A percentile compares a stretch with the other conserved stretches of the same genome.
Evolutionary conservation across 192 early-diverging fungal genomes (phyloP).

Genomic region (Backusella psychrophila): DNA sequence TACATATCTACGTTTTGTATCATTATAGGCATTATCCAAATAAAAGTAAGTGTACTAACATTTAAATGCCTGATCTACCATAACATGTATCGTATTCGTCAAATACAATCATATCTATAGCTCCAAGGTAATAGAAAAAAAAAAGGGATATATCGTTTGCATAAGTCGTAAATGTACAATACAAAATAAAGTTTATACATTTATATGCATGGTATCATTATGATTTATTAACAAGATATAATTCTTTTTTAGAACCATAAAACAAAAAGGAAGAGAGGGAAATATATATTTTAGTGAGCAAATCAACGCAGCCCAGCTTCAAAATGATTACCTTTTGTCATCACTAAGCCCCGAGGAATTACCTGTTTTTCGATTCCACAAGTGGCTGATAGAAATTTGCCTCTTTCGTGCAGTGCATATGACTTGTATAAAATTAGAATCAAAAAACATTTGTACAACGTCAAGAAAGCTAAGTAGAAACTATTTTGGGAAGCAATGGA

Average conservation of each 20-base stretch:
- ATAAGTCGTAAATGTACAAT: not conserved
- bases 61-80: not conserved
- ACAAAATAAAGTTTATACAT: not conserved
- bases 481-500: not conserved
- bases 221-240: not conserved
- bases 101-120: not conserved
- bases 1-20: not conserved
- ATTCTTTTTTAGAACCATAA: not conserved
- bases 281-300: not conserved
- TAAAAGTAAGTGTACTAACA: not conserved
- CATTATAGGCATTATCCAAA: not conserved
- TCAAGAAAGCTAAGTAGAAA: not conserved
- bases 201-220: not conserved
- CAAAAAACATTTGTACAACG: not conserved
- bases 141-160: not conserved
- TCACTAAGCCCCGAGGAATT: not conserved
- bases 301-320: not conserved
- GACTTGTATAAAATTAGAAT: constrained; percentile 2
- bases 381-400: not conserved
- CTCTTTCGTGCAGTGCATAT: not conserved
- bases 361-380: not conserved
- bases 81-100: not conserved
- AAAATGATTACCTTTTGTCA: not conserved
- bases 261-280: not conserved
- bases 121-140: not conserved